These are phyloP conservation scores for Fusarium sp. DNA, from an alignment of 2,329 filamentous ascomycete genomes.

Conservation along the genomic window DNA sequence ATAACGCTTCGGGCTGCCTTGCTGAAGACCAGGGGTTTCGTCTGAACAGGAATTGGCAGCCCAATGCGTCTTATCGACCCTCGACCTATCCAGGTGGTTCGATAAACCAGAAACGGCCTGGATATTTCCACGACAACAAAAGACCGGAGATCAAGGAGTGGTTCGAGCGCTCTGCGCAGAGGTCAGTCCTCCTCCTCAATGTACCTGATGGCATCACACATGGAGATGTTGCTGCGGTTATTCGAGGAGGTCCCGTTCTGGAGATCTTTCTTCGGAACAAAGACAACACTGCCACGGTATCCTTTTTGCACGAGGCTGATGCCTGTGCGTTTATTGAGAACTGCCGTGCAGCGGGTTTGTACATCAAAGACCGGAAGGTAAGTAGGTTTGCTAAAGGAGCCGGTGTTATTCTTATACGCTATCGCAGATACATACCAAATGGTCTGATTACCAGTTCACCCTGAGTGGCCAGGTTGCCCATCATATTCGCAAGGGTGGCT, in stretches of 20 bases:
- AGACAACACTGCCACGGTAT: conserved; percentile 71
- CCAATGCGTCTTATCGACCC: not conserved
- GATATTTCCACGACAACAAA: not conserved
- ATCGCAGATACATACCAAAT: conserved; percentile 70
- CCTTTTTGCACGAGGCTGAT: conserved; percentile 72
- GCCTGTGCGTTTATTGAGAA: conserved; percentile 73
- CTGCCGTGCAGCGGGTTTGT: conserved; percentile 71
- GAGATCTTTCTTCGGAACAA: conserved; percentile 70
- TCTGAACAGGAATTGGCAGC: not conserved
- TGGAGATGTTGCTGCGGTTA: conserved; percentile 68
- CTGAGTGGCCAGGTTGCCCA: conserved; percentile 69
- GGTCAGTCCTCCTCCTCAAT: conserved; percentile 71
- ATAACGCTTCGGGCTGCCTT: not conserved
- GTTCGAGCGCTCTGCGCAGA: conserved; percentile 52
- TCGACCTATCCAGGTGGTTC: not conserved
- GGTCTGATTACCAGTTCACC: conserved; percentile 76
- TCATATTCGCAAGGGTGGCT: conserved; percentile 73
- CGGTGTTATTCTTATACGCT: not conserved
- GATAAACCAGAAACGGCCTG: not conserved
- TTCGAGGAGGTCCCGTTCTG: conserved; percentile 76
- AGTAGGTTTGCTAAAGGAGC: conserved; percentile 34
- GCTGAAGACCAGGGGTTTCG: not conserved
- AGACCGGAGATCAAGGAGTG: not conserved
- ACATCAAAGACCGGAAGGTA: conserved; percentile 74
- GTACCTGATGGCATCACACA: conserved; percentile 71